Base-by-base conservation (phyloP, 805 yeast genomes). In the Yarrowia alimentaria region DNA sequence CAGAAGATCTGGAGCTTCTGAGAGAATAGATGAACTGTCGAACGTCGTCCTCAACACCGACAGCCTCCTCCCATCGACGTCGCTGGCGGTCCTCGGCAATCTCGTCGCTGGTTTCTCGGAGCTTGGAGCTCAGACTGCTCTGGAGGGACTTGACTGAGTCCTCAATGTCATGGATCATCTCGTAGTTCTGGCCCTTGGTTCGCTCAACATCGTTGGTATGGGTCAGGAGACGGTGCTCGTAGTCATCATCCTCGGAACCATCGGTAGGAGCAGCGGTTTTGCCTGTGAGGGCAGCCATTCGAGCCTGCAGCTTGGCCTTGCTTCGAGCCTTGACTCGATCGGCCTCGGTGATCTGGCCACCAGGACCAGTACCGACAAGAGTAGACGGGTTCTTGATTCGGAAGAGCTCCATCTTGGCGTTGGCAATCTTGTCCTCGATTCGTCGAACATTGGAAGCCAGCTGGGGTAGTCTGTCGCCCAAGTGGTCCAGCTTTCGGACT, bases 241-340 rank as follows among this genome's bases (percentile, higher is more conserved):
- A 75, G 48, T 73, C 76, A 30, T 79, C 78, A 58, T 76, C 73
- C 3, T 69, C 70, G 5, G 62, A 53, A 7, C 65, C 70, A 11
- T 60, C 65, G 18, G 72, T 74, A 33, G 70, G 64, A 24, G 69
- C 69, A 6, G 74, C 67, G 3, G 73, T 69, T 6, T 81, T 83
- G 5, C 96, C 96, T 0, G 97, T 90, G 60, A 91, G 75, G 3
- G 91, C 87, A 21, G 96, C 95, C 95, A 91, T 89, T 58, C 95
- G 77, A 45, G 90, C 85, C 56, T 81, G 80, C 58, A 93, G 72
- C 52, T 81, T 68, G 31, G 91, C 94, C 61, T 85, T 83, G 32
- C 86, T 81, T 58, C 77, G 82, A 30, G 91, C 93, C 59, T 85
- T 84, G 56, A 85, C 77, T 54, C 85, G 77, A 63, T 90, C 97